Base-by-base conservation (phyloP, 371 early-diverging fungal genomes). In the Mortierella sp. region DNA sequence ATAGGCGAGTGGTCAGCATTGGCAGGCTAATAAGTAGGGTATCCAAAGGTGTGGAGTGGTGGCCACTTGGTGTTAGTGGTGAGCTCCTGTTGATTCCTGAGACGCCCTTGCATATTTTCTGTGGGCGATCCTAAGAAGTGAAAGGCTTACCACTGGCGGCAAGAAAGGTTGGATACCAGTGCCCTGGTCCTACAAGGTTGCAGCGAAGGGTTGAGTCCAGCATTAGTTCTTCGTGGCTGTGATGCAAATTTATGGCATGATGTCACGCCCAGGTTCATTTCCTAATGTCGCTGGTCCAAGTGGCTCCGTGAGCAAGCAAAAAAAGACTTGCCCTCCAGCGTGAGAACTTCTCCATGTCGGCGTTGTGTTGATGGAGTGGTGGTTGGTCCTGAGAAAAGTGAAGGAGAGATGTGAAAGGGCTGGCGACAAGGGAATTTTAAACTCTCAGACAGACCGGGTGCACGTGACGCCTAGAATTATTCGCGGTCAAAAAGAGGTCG, bases 131-230 rank as follows among this genome's bases (percentile, higher is more conserved):
- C 5, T n/a, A 53, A 71, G 9, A 54, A 46, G 40, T 24, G 0
- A 34, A 2, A 5, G 40, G 34, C 84, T 84, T 90, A 93, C 94
- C 85, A 95, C 92, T 16, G 96, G 95, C 69, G 95, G 95, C 69
- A 96, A 87, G 86, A 97, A 97, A 10, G 98, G 97, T 72, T 97
- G 96, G 78, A 97, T 96, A 40, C 96, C 96, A 8, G 97, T 97
- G 31, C 95, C 93, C 64, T 93, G 88, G 82, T 96, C 96, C 94
- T 94, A 88, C 31, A 59, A 26, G 64, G 28, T 59, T 24, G 43
- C 21, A 9, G 40, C 37, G 11, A 16, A 67, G 21, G 43, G 43
- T n/a, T 34, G 55, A 55, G 69, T 71, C 34, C 24, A 40, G 21
- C 8, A 40, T 40, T 21, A 67, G 43, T 40, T 2, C 24, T 40